Evolutionary conservation across 306 rosid species (phyloP).

Genomic region (Notholithocarpus densiflorus): DNA sequence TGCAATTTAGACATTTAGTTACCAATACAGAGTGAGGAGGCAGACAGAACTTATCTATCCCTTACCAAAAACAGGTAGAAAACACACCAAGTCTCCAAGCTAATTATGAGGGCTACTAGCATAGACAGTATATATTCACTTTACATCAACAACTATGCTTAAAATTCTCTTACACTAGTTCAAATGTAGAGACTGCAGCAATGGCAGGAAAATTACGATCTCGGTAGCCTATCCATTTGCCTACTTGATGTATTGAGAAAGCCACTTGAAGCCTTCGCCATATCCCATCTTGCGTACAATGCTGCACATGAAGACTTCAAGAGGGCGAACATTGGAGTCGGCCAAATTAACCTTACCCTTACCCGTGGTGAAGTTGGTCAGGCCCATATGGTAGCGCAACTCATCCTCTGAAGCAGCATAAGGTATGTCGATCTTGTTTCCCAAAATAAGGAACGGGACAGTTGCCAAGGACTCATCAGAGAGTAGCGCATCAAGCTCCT

Average conservation of each 20-base stretch:
- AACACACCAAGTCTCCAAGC: constrained; percentile 13
- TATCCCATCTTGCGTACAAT: constrained; percentile 90
- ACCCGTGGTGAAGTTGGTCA: constrained; percentile 73
- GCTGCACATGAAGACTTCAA: constrained; percentile 91
- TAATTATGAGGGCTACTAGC: constrained; percentile 28
- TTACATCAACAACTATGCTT: constrained; percentile 34
- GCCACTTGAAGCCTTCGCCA: constrained; percentile 84
- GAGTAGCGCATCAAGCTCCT: constrained; percentile 75
- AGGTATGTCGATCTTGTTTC: constrained; percentile 82
- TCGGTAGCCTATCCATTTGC: constrained; percentile 9
- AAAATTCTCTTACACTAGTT: neutral
- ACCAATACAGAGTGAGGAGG: constrained; percentile 16
- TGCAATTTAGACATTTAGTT: constrained; percentile 9
- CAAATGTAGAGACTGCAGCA: neutral
- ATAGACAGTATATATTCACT: constrained; percentile 31
- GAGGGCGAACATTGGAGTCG: constrained; percentile 63
- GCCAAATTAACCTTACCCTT: constrained; percentile 67
- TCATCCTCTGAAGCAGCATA: constrained; percentile 81
- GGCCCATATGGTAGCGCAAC: constrained; percentile 58
- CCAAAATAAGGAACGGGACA: constrained; percentile 74
- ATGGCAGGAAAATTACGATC: constrained; percentile 17
- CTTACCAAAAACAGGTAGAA: neutral
- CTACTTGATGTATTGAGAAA: constrained; percentile 82
- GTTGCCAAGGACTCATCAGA: constrained; percentile 59
- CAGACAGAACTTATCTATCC: constrained; percentile 21